Base-by-base conservation (phyloP, 805 yeast genomes). In the Ogataea dorogensis region DNA sequence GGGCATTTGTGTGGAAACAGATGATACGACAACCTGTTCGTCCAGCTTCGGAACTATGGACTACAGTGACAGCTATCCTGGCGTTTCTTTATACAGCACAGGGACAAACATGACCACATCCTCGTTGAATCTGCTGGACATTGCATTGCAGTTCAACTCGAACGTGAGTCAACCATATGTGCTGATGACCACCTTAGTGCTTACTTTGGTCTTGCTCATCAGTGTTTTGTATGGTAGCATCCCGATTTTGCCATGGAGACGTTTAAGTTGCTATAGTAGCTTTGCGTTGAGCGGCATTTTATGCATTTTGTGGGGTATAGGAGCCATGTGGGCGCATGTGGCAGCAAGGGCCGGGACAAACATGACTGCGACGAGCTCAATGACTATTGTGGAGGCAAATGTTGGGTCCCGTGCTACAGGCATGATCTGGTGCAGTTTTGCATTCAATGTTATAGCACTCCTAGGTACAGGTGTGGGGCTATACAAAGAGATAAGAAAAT, bases 271-370 rank as follows among this genome's bases (percentile, higher is more conserved):
- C 40, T 59, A 46, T 34, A 47, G 50, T 17, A 53, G 49, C 33
- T 51, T 64, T 41, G 46, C 49, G 5, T 41, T 71, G 17, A 58
- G 71, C 13, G 55, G 66, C 0, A 40, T 61, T 0, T 46, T 66
- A 29, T 62, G 68, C 5, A 51, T 79, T 3, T 27, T 78, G 2
- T 79, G 84, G 82, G 85, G 83, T 0, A 57, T 78, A 18, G 84
- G 84, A 2, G 65, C 84, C 1, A 77, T 79, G 73, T 70, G 83
- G 64, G 70, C 71, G 32, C 78, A 76, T 47, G 76, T 79, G 33
- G 81, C 82, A 0, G 65, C 69, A 0, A 62, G 61, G 24, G 60
- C 79, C 2, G 67, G 73, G 4, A 47, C 52, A 6, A 46, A 53
- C n/a, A 50, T 79, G 20, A 65, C 75, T 0, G 68, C 70, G 3